Conservation (phyloP, 2,329 filamentous ascomycete genomes). For the Pseudogymnoascus pannorum region DNA sequence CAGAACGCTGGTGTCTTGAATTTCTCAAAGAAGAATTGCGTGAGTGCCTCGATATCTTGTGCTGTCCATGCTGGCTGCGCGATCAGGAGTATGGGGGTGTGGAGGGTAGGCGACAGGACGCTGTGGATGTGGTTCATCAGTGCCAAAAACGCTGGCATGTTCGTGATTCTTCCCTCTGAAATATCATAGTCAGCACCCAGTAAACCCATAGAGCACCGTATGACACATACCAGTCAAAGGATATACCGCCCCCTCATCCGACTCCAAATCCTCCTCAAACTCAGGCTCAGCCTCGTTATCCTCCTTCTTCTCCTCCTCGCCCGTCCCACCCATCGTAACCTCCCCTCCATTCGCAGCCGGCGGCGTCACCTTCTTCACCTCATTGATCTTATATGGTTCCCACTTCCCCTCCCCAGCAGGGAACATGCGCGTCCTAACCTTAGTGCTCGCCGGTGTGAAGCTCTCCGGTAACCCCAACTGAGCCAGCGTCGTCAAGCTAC, state of each 20-base stretch:
- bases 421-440: conserved; percentile 92
- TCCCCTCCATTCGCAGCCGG: conserved; percentile 21
- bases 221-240: conserved; percentile 56
- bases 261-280: conserved; percentile 83
- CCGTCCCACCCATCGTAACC: conserved; percentile 27
- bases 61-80: conserved; percentile 85
- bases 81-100: conserved; percentile 88
- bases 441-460: conserved; percentile 77
- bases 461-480: conserved; percentile 30
- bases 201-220: background rate
- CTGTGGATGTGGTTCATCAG: conserved; percentile 89
- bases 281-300: conserved; percentile 52
- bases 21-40: conserved; percentile 94
- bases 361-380: conserved; percentile 42
- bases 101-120: conserved; percentile 81
- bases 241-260: conserved; percentile 82
- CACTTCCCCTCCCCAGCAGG: conserved; percentile 66
- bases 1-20: conserved; percentile 90
- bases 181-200: conserved; percentile 12
- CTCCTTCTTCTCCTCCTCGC: conserved; percentile 27
- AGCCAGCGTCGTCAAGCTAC: conserved; percentile 28
- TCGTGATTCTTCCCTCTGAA: conserved; percentile 68
- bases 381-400: conserved; percentile 74
- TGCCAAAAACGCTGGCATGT: conserved; percentile 91
- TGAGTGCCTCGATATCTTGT: conserved; percentile 77